phyloP scores from a whole-genome alignment of 441 rosid genomes.

The Mallotus japonicus region DNA sequence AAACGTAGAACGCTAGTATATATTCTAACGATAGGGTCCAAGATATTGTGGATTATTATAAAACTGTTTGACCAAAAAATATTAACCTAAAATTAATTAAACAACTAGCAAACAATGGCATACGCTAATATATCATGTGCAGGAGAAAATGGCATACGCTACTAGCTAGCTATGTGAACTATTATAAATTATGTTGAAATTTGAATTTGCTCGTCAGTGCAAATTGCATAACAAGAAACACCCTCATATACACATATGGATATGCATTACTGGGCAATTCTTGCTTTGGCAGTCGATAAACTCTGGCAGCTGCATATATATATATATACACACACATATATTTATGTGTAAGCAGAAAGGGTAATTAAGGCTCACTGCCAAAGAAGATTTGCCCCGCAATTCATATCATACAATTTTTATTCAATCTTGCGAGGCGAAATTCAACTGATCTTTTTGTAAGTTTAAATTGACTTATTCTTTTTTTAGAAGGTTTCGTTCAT shows the following conservation, averaged over 20 bases:
- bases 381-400: constrained; percentile 33
- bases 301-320: not conserved
- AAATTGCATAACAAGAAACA: too few species aligned
- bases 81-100: too few species aligned
- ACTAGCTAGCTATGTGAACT: not conserved
- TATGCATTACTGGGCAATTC: constrained; percentile 18
- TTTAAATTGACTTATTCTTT: not conserved
- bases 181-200: not conserved
- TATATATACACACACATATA: too few species aligned
- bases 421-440: too few species aligned
- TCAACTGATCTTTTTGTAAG: not conserved
- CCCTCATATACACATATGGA: not conserved
- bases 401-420: not conserved
- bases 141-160: not conserved
- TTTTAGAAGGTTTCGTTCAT: not conserved
- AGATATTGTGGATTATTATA: not conserved
- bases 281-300: constrained; percentile 18
- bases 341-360: not conserved
- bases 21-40: not conserved
- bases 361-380: constrained; percentile 14
- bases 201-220: not conserved
- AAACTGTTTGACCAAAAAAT: not conserved
- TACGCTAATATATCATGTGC: constrained; percentile 4
- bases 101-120: not conserved
- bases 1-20: too few species aligned